Percentiles rank a stretch among this genome's conserved stretches.
These are phyloP conservation scores for Leishmania tarentolae DNA, from an alignment of 208 protist genomes.

Conservation along the genomic window DNA sequence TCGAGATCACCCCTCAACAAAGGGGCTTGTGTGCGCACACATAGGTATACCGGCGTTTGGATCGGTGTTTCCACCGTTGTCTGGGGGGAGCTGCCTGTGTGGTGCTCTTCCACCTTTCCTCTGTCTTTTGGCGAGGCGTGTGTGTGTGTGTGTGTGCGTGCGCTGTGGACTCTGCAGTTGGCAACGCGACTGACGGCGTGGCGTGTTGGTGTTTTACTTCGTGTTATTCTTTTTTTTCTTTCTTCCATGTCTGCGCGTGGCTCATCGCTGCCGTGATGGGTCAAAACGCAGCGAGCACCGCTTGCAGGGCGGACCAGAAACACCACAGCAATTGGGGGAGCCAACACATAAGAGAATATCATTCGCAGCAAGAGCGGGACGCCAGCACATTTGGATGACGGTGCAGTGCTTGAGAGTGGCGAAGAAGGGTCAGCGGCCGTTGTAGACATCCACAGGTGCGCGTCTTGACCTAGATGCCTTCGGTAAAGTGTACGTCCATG, in stretches of 20 bases:
- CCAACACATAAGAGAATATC: neutral
- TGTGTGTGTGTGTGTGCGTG: slow-evolving; percentile 2
- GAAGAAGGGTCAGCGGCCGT: neutral
- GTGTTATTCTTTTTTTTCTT: slow-evolving; percentile 20
- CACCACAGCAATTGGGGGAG: neutral
- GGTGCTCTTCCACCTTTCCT: neutral
- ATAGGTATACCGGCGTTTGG: neutral
- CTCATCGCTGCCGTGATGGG: neutral
- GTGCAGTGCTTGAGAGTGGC: neutral
- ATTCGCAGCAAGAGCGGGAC: neutral
- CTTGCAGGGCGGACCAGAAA: neutral
- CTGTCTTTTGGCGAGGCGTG: neutral
- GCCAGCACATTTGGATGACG: neutral
- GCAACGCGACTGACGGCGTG: neutral
- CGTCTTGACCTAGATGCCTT: neutral
- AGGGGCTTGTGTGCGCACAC: neutral
- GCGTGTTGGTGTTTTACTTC: neutral
- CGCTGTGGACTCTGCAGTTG: neutral
- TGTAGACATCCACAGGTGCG: neutral
- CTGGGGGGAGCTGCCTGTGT: neutral
- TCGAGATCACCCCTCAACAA: neutral
- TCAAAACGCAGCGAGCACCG: neutral
- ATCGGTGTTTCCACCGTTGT: neutral
- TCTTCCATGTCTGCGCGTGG: neutral
- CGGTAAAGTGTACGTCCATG: neutral